Conservation (phyloP, 495 filamentous ascomycete genomes). For the Cercophora samala region DNA sequence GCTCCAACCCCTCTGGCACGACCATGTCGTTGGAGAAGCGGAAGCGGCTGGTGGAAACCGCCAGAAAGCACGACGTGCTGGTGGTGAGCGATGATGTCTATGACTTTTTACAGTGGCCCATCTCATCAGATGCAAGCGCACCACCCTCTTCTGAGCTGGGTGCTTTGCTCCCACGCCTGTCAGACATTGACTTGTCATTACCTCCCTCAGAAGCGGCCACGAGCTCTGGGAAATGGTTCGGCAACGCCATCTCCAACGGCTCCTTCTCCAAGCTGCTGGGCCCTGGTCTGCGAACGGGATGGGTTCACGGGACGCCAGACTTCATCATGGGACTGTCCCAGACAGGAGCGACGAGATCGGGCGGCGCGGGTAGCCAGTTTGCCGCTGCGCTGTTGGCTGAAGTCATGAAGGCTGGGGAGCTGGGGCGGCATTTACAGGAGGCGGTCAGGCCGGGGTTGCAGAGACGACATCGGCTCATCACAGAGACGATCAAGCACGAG, state of each 20-base stretch:
- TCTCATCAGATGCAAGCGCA: constrained; percentile 23
- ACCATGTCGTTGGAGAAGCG: constrained; percentile 65
- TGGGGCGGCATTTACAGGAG: constrained; percentile 43
- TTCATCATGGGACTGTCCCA: constrained; percentile 65
- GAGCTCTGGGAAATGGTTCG: constrained; percentile 53
- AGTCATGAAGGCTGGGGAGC: constrained; percentile 50
- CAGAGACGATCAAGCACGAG: constrained; percentile 51
- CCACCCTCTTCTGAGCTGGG: constrained; percentile 2
- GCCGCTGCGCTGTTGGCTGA: constrained; percentile 62
- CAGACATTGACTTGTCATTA: constrained; percentile 63
- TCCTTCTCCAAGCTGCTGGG: constrained; percentile 82
- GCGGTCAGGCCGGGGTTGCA: constrained; percentile 54
- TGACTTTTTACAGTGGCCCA: constrained; percentile 72
- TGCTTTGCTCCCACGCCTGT: constrained; percentile 58
- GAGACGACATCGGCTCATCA: constrained; percentile 51
- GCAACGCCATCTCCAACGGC: constrained; percentile 75
- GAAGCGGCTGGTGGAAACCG: constrained; percentile 60
- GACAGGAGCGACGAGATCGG: constrained; percentile 67
- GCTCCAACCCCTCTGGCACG: constrained; percentile 74
- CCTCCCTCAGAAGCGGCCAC: constrained; percentile 15
- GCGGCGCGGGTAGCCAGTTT: constrained; percentile 73
- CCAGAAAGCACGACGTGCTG: constrained; percentile 69
- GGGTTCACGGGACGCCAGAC: constrained; percentile 70
- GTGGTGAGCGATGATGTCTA: constrained; percentile 89
- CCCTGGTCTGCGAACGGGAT: constrained; percentile 75